phyloP scores from a whole-genome alignment of 805 yeast species.

The Yarrowia sp. region DNA sequence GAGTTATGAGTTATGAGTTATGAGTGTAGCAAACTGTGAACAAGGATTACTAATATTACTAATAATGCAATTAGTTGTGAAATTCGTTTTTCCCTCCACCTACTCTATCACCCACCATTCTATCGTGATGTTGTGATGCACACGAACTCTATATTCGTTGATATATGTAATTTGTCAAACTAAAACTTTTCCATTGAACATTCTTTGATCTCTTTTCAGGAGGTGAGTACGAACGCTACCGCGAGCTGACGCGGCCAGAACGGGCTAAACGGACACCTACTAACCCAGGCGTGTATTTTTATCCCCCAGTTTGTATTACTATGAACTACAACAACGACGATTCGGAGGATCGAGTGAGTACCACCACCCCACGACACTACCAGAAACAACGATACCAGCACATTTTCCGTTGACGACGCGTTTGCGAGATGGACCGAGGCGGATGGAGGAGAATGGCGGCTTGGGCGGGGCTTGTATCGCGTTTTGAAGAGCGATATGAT shows the following conservation, averaged over 20 bases:
- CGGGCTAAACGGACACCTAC: neutral
- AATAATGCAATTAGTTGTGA: no score
- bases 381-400: neutral
- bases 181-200: constrained; percentile 21
- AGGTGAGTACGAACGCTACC: constrained; percentile 21
- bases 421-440: neutral
- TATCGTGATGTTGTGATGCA: constrained; percentile 12
- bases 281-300: constrained; percentile 24
- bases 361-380: neutral
- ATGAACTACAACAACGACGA: constrained; percentile 23
- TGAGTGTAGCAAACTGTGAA: no score
- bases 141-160: constrained; percentile 8
- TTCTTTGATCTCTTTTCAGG: constrained; percentile 10
- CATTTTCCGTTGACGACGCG: neutral
- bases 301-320: neutral
- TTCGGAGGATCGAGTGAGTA: constrained; percentile 22
- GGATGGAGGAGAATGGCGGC: neutral
- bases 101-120: neutral
- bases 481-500: neutral
- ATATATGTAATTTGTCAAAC: constrained; percentile 19
- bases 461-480: neutral
- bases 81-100: neutral
- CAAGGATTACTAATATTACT: no score
- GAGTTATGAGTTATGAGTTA: neutral
- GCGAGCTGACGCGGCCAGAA: neutral